Base-by-base conservation (phyloP, 2,329 filamentous ascomycete species). In the Fusarium virguliforme region DNA sequence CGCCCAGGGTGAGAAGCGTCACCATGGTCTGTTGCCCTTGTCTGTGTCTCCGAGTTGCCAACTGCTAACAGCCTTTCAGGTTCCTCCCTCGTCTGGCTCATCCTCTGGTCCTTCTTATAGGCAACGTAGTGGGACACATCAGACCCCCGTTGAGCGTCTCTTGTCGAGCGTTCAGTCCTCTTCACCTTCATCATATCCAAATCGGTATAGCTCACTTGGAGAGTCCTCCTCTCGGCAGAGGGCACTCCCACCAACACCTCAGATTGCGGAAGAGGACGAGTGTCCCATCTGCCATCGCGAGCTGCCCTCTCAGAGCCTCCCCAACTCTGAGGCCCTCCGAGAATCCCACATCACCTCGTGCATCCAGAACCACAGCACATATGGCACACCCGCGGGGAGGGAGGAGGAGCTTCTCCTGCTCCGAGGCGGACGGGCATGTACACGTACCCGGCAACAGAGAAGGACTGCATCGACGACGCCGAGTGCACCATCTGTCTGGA, bases 231-330 rank as follows among this genome's bases (percentile, higher is more conserved):
- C 81, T 4, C 75, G 79, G 18, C 82, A 79, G 40, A 83, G 81
- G 26, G 81, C 79, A 30, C 75, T 81, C 38, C 83, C 81, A 1
- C 83, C 81, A 4, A 84, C 83, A 10, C 85, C 83, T 1, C 88
- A 86, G 62, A 85, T 88, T 74, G 84, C 85, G 6, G 93, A 95
- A 77, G 92, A 94, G 76, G 92, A 95, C 76, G 91, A 94, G 74
- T 95, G 93, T 68, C 92, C 92, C 1, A 87, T 95, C 48, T 95
- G 93, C 74, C 92, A 93, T 75, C 81, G 84, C 38, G 91, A 94
- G 79, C 84, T 94, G 4, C 92, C 92, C 1, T 86, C 88, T 2
- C 83, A 84, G 18, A 79, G 78, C 5, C 82, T 90, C 3, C 78
- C 85, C 2, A 85, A 90, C 67, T 88, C 82, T 62, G 88, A 91